Conservation (phyloP, 306 rosid species). For the Lotus japonicus region DNA sequence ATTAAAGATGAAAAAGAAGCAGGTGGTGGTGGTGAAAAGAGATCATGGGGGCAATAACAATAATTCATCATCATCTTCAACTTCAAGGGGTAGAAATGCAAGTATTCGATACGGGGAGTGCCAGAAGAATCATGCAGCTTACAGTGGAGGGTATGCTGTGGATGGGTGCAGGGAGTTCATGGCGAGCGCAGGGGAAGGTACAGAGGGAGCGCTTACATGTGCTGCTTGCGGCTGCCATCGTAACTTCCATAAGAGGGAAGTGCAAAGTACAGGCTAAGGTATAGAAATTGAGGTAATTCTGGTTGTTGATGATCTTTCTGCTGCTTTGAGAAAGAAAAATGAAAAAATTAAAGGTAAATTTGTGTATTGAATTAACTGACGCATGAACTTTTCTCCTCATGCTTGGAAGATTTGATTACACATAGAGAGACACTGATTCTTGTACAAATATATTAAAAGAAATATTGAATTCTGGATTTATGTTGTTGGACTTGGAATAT, state of each 20-base stretch:
- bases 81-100: constrained; percentile 3
- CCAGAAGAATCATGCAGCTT: constrained; percentile 90
- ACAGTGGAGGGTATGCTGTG: constrained; percentile 80
- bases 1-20: constrained; percentile 65
- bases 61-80: not conserved
- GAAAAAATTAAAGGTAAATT: not conserved
- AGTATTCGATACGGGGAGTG: constrained; percentile 65
- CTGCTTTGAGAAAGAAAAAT: not conserved
- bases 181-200: constrained; percentile 57
- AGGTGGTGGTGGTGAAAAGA: constrained; percentile 55
- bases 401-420: constrained; percentile 5
- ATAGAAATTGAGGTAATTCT: too few species aligned
- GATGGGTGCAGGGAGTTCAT: constrained; percentile 91
- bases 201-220: constrained; percentile 52
- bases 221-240: constrained; percentile 95
- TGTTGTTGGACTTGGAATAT: not conserved
- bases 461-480: not conserved
- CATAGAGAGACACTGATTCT: not conserved
- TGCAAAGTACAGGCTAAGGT: constrained; percentile 42
- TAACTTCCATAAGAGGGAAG: constrained; percentile 67
- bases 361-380: constrained; percentile 7
- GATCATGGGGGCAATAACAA: constrained; percentile 23
- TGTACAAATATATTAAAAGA: not conserved
- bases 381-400: not conserved
- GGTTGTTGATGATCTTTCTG: too few species aligned